Evolutionary conservation across 2,329 filamentous ascomycete genomes (phyloP), one percentile per base, ranked within the genome.

Genomic region (Cercospora zeina): DNA sequence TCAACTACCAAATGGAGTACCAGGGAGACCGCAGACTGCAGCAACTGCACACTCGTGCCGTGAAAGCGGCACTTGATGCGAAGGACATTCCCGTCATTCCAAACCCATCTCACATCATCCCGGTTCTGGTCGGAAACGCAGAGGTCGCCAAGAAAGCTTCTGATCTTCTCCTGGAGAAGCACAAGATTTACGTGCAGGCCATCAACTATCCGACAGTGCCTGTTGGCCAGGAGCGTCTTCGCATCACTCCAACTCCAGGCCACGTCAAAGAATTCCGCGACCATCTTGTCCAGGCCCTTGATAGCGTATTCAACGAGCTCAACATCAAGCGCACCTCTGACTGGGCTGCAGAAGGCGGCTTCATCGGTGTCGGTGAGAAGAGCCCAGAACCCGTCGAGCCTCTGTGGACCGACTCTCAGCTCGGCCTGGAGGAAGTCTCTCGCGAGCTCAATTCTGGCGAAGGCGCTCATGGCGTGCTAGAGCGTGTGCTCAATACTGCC

Each of bases 181-280:
- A 96, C 81, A 86, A 87, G 65, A 97, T 99, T 74, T 99, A 99
- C 75, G 95, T 99, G 27, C 95, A 99, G 79, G 92, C 91, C 59
- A 97, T 99, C 84, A 99, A 99, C 81, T 97, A 97, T 79, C 95
- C 95, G 1, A 99, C 95, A 56, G 95, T 99, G 2, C 95, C 95
- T 2, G 91, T 96, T 6, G 95, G 95, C n/a, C 93, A 99, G 81
- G 95, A 99, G 78, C 88, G 95, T 62, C 88, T 99, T 61, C 89
- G 95, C 68, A 91, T 99, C 76, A 99, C 95, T 1, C 95, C 95
- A 0, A 99, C 95, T 0, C 95, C 95, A 0, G 95, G 95, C 47
- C 95, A 99, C 76, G 86, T 85, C 59, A 89, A 89, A 78, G 86
- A 90, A 69, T 91, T 90, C 79, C 91, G 92, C 65, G 89, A 96